phyloP scores from a whole-genome alignment of 2,329 filamentous ascomycete genomes.

The Aureobasidium sp. region DNA sequence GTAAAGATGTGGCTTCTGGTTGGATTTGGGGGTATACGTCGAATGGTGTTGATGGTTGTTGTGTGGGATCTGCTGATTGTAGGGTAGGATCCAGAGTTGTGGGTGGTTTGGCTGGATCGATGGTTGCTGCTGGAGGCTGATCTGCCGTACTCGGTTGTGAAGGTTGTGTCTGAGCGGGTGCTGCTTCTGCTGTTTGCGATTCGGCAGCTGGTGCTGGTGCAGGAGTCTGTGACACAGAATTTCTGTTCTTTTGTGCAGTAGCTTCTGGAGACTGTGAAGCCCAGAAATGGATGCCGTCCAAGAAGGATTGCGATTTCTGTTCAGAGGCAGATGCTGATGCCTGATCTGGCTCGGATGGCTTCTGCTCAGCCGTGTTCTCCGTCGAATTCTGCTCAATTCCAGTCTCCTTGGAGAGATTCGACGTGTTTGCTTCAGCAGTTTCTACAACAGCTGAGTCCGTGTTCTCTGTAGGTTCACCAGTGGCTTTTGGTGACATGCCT shows the following conservation, averaged over 20 bases:
- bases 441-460: neutral
- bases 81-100: slow-evolving; percentile 1
- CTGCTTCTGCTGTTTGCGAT: neutral
- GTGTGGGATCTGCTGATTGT: neutral
- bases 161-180: slow-evolving; percentile 1
- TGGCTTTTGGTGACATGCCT: neutral
- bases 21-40: neutral
- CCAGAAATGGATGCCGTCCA: slow-evolving; percentile 31
- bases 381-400: neutral
- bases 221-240: neutral
- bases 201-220: neutral
- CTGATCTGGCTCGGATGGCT: neutral
- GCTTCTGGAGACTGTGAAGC: slow-evolving; percentile 15
- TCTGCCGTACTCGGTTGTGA: neutral
- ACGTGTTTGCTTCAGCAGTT: neutral
- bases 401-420: neutral
- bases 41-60: slow-evolving; percentile 1
- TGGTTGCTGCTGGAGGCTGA: neutral
- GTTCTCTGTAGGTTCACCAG: neutral
- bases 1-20: slow-evolving; percentile 6
- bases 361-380: neutral
- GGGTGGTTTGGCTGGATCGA: slow-evolving; percentile 11
- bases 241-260: slow-evolving; percentile 9
- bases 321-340: too few species aligned
- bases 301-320: slow-evolving; percentile 25